phyloP scores from a whole-genome alignment of 148 eudicot genomes.

The Chenopodium formosanum region DNA sequence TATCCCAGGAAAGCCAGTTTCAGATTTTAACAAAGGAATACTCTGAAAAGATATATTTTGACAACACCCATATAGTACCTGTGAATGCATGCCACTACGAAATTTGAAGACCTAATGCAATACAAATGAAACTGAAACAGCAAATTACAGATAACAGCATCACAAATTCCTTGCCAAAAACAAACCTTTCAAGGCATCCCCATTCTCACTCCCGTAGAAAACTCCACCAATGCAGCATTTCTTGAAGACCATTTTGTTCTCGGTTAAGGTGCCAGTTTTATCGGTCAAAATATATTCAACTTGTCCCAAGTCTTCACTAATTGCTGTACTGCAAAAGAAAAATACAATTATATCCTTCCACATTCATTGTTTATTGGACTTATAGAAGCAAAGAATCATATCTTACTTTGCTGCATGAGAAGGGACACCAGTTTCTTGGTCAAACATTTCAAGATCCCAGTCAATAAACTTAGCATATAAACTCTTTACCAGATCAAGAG shows the following conservation, averaged over 20 bases:
- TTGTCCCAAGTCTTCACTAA: slow-evolving; percentile 99
- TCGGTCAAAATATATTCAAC: slow-evolving; percentile 97
- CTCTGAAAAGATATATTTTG: not conserved
- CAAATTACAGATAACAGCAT: not conserved
- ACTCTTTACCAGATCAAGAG: slow-evolving; percentile 94
- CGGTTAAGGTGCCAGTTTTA: slow-evolving; percentile 96
- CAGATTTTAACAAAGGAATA: not conserved
- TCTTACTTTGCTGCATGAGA: slow-evolving; percentile 88
- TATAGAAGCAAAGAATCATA: slow-evolving; percentile 14
- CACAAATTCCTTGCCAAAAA: slow-evolving; percentile 8
- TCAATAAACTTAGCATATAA: slow-evolving; percentile 96
- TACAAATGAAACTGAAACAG: not conserved
- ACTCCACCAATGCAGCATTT: slow-evolving; percentile 80
- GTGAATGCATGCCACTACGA: not conserved
- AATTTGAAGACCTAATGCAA: not conserved
- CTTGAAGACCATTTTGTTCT: slow-evolving; percentile 90
- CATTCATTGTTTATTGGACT: not conserved
- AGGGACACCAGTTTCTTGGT: slow-evolving; percentile 69
- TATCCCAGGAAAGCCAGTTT: not conserved
- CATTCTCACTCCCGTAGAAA: slow-evolving; percentile 85
- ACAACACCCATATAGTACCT: not conserved
- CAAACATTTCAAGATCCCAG: slow-evolving; percentile 94
- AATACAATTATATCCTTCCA: slow-evolving; percentile 8
- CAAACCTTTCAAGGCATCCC: slow-evolving; percentile 91
- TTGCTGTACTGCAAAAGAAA: slow-evolving; percentile 92